Evolutionary conservation across 73 alveolate species (phyloP), one percentile per base, ranked within the genome.

Genomic region (Paramecium octaurelia): DNA sequence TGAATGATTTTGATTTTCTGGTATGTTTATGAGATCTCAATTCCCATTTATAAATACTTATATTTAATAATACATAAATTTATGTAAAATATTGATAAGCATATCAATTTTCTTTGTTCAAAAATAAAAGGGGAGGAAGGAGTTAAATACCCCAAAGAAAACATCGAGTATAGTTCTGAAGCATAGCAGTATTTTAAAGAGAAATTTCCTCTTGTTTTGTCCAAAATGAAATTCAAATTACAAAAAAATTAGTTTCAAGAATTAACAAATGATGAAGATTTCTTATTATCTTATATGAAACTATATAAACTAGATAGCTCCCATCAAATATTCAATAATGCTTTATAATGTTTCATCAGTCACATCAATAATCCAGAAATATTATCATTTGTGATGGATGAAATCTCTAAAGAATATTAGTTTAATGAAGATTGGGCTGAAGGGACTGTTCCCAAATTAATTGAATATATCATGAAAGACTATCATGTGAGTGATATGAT

Each of bases 381-480:
- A 35, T 73, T 73, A 36, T 36, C 40, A 73, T 73, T 73, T 36
- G 87, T 73, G 6, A 31, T 73, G 59, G 59, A 73, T 9, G 54
- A 73, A 20, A 14, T 38, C 7, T n/a, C 54, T 20, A 73, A 73
- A 36, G 36, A 35, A 73, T 36, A 73, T 40, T 43, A 73, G 35
- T 73, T 73, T 73, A 73, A 73, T 73, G 36, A 73, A 73, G 59
- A 73, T 73, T 73, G 87, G 87, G 31, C 35, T 16, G 59, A 36
- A 38, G 57, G 16, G 87, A 73, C 87, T 35, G n/a, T 40, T 8
- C 60, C 60, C 16, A 35, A 38, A 20, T 73, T 73, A 34, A 36
- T 73, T 35, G 87, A 73, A 36, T 38, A 73, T 9, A 73, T 73
- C n/a, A 36, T 73, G 59, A 73, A 73, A 16, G 59, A 73, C 8